These are phyloP conservation scores for Taphrina pruni DNA, from an alignment of 1,139 yeast genomes.

Conservation along the genomic window DNA sequence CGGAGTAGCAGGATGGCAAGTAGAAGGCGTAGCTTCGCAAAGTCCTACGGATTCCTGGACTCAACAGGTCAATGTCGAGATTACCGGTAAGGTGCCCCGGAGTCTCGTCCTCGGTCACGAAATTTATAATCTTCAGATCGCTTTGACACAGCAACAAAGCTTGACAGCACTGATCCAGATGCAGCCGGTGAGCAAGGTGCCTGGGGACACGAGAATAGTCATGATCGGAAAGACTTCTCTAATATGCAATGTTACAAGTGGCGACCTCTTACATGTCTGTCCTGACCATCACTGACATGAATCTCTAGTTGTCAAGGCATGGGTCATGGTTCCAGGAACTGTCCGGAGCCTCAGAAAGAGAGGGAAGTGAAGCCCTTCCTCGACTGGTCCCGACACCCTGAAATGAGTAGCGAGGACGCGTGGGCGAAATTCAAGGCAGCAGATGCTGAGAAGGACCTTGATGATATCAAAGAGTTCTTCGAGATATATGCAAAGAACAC, in stretches of 20 bases:
- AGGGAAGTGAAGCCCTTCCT: background rate
- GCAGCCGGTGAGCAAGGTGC: background rate
- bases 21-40: background rate
- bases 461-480: slow-evolving; percentile 25
- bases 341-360: slow-evolving; percentile 12
- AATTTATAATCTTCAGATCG: background rate
- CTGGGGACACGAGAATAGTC: background rate
- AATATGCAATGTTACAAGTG: slow-evolving; percentile 20
- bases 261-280: background rate
- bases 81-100: background rate
- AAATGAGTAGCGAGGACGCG: slow-evolving; percentile 20
- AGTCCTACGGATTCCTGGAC: background rate
- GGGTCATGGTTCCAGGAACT: slow-evolving; percentile 18
- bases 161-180: background rate
- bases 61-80: slow-evolving; percentile 1
- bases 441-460: slow-evolving; percentile 17
- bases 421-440: slow-evolving; percentile 17
- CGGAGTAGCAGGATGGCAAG: background rate
- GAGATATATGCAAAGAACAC: slow-evolving; percentile 31
- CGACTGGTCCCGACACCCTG: slow-evolving; percentile 28
- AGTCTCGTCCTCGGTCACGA: background rate
- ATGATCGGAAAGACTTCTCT: slow-evolving; percentile 12
- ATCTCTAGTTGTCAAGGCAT: slow-evolving; percentile 4
- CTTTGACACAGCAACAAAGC: background rate
- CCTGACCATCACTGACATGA: background rate